Conservation (phyloP, 1,284 basidiomycete species). For the Cutaneotrichosporon mucoides region DNA sequence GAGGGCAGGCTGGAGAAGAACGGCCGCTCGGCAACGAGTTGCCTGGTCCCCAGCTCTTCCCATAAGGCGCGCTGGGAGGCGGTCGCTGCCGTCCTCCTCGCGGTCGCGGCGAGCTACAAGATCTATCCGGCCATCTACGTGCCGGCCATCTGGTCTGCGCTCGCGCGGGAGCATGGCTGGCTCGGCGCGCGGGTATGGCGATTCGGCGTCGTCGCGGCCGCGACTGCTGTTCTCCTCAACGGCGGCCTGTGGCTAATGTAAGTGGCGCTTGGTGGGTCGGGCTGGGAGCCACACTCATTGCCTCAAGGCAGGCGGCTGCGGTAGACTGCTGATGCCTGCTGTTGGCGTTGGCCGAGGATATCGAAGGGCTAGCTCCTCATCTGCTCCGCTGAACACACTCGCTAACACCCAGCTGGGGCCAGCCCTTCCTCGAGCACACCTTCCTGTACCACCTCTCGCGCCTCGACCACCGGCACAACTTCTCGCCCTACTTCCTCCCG, state of each 20-base stretch:
- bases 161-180: slow-evolving; percentile 51
- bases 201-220: slow-evolving; percentile 66
- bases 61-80: slow-evolving; percentile 39
- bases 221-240: slow-evolving; percentile 66
- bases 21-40: background rate
- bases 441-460: slow-evolving; percentile 90
- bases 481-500: slow-evolving; percentile 93
- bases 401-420: slow-evolving; percentile 69
- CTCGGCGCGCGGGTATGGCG: slow-evolving; percentile 60
- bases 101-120: slow-evolving; percentile 85
- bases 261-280: slow-evolving; percentile 38
- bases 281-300: background rate
- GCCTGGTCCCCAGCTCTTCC: background rate
- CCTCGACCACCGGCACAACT: slow-evolving; percentile 95
- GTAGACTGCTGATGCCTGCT: too few species aligned
- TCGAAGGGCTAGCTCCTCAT: background rate
- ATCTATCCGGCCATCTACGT: slow-evolving; percentile 93
- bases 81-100: slow-evolving; percentile 65
- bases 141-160: slow-evolving; percentile 64
- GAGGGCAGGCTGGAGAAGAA: background rate
- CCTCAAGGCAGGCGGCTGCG: background rate
- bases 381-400: background rate
- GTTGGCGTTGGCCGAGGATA: too few species aligned
- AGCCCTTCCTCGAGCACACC: slow-evolving; percentile 84
- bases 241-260: slow-evolving; percentile 70